Conservation (phyloP, 2,329 filamentous ascomycete species). For the Fusarium falciforme region DNA sequence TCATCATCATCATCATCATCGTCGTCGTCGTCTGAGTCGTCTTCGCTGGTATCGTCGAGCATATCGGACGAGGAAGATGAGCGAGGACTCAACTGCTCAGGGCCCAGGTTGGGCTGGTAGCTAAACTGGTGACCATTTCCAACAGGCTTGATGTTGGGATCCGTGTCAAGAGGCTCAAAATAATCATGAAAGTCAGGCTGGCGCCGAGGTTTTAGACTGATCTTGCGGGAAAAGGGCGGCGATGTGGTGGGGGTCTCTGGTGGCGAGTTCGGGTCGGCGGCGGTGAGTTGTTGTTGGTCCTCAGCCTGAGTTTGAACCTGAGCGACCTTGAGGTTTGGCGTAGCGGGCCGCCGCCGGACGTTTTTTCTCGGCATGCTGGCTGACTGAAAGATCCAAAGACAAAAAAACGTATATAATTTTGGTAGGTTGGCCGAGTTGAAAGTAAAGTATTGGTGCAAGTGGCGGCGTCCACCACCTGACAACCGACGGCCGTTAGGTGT, state of each 20-base stretch:
- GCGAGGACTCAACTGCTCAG: conserved; percentile 52
- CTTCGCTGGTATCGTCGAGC: conserved; percentile 30
- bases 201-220: conserved; percentile 46
- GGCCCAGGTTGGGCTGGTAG: conserved; percentile 50
- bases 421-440: conserved; percentile 5
- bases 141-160: conserved; percentile 56
- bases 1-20: conserved; percentile 39
- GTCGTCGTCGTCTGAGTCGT: conserved; percentile 33
- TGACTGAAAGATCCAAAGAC: conserved; percentile 3
- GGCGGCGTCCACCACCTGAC: background rate
- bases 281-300: conserved; percentile 42
- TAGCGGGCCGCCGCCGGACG: conserved; percentile 52
- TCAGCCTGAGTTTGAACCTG: conserved; percentile 28
- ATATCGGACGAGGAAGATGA: conserved; percentile 48
- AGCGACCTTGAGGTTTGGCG: conserved; percentile 54
- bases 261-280: conserved; percentile 58
- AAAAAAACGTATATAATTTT: conserved; percentile 44
- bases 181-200: conserved; percentile 49
- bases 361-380: conserved; percentile 49
- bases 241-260: conserved; percentile 59
- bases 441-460: background rate
- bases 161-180: conserved; percentile 46
- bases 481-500: conserved; percentile 3
- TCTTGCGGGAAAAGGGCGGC: conserved; percentile 50
- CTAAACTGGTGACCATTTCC: conserved; percentile 57